Evolutionary conservation across 345 rosid genomes (phyloP), one percentile per base, ranked within the genome.

Genomic region (Xanthoceras sorbifolium): DNA sequence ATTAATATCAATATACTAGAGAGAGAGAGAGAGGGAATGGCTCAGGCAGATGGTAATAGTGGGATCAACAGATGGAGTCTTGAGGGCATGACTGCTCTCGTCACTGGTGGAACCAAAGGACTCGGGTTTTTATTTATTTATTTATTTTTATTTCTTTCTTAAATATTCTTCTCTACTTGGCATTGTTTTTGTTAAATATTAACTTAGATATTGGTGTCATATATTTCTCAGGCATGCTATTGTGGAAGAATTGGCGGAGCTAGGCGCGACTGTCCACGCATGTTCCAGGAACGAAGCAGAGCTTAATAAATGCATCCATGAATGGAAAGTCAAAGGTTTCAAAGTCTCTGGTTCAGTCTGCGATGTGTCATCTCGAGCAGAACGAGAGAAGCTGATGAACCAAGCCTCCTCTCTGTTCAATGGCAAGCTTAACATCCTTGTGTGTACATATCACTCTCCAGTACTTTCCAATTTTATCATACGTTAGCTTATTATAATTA

Each of bases 241-340:
- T 14, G 94, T 93, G 52, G 95, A 87, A 78, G 94, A 91, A 82
- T 83, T 91, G 5, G 88, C 87, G 9, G 88, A 81, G 50, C 81
- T 91, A n/a, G 97, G 98, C 22, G 91, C 94, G 1, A 71, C 62
- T 23, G 90, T 92, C n/a, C 89, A 90, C 71, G 92, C 93, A 15
- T 94, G 97, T 79, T 89, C 93, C 3, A 71, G 92, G 74, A 81
- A 77, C 50, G 89, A 90, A 81, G 67, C 81, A 28, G 88, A 85
- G 82, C 80, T 94, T 15, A 79, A 84, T 6, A 79, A 86, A 64
- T 86, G 90, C 64, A 29, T 92, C 74, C 75, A 66, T 62, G 74
- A 78, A 8, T 79, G 85, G 86, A 32, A 80, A 32, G 69, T 15
- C 2, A 86, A 82, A 73, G 91, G 86, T 9, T 79, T 85, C 6